Evolutionary conservation across 2,329 filamentous ascomycete species (phyloP).

Genomic region (Acrocalymma vagum): DNA sequence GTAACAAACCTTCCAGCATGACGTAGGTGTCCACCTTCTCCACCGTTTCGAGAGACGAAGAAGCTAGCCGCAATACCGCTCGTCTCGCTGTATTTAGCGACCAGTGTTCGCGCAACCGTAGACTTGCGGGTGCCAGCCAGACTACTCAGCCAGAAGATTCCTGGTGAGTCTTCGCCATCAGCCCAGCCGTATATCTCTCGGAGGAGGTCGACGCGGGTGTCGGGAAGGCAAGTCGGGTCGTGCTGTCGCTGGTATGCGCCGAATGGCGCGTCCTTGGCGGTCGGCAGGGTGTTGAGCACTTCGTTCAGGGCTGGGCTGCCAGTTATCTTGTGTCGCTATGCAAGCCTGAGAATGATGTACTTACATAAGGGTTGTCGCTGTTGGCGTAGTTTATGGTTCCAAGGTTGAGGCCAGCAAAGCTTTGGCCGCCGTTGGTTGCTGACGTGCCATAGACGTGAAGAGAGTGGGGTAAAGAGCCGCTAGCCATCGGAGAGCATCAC

Average conservation of each 20-base stretch:
- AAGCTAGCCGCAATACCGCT: constrained; percentile 15
- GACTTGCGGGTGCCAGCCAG: constrained; percentile 39
- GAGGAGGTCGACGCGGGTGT: constrained; percentile 30
- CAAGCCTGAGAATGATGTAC: too few relatives aligned
- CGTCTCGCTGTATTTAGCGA: constrained; percentile 6
- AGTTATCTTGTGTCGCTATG: too few relatives aligned
- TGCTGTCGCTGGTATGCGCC: constrained; percentile 22
- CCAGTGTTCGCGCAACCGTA: constrained; percentile 33
- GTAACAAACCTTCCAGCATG: constrained; percentile 15
- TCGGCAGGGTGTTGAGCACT: too few relatives aligned
- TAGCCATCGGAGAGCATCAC: too few relatives aligned
- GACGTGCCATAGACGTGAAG: too few relatives aligned
- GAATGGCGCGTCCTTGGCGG: too few relatives aligned
- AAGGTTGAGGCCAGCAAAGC: too few relatives aligned
- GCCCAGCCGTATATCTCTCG: constrained; percentile 17
- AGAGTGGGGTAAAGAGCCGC: too few relatives aligned
- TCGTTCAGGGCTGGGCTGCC: too few relatives aligned
- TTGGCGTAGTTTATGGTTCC: too few relatives aligned
- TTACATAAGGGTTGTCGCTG: too few relatives aligned
- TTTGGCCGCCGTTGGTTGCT: too few relatives aligned
- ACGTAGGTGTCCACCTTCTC: constrained; percentile 5
- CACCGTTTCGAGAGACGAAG: constrained; percentile 19
- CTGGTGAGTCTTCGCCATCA: constrained; percentile 5
- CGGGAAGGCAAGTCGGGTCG: constrained; percentile 22
- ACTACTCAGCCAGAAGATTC: constrained; percentile 37